phyloP scores from a whole-genome alignment of 2,329 filamentous ascomycete species.

The Drechslera avenae region DNA sequence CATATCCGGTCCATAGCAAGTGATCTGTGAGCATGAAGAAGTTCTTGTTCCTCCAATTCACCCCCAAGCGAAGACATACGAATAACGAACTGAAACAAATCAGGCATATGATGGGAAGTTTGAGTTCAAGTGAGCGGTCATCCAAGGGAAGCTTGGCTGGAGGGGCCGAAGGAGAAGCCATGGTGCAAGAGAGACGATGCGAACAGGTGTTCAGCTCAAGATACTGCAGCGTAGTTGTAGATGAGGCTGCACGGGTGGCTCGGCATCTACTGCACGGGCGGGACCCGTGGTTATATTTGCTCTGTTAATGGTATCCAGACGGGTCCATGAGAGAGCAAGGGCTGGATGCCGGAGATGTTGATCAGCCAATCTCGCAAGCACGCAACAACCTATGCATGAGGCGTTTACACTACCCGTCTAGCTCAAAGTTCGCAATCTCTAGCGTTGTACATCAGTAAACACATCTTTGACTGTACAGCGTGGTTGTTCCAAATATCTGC shows the following conservation, averaged over 20 bases:
- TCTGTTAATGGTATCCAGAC: background rate
- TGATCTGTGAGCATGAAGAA: constrained; percentile 33
- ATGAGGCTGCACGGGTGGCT: constrained; percentile 1
- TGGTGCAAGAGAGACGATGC: constrained; percentile 11
- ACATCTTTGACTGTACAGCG: too few relatives aligned
- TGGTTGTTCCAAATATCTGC: background rate
- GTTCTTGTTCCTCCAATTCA: constrained; percentile 30
- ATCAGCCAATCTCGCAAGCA: background rate
- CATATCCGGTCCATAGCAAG: constrained; percentile 31
- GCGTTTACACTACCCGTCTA: background rate
- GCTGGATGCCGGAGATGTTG: constrained; percentile 1
- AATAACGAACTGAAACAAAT: constrained; percentile 32
- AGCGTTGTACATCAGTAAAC: background rate
- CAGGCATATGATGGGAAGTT: constrained; percentile 28
- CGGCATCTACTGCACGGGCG: background rate
- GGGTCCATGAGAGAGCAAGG: background rate
- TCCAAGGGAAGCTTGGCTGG: constrained; percentile 24
- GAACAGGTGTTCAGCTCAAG: background rate
- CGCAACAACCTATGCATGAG: constrained; percentile 4
- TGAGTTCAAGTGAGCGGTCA: constrained; percentile 29
- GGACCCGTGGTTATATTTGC: constrained; percentile 10
- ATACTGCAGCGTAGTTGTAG: background rate
- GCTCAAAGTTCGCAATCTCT: background rate
- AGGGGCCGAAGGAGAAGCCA: constrained; percentile 17
- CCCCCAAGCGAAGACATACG: constrained; percentile 23